Conservation (phyloP, 139 green algal species). For the Chlorella sp. region DNA sequence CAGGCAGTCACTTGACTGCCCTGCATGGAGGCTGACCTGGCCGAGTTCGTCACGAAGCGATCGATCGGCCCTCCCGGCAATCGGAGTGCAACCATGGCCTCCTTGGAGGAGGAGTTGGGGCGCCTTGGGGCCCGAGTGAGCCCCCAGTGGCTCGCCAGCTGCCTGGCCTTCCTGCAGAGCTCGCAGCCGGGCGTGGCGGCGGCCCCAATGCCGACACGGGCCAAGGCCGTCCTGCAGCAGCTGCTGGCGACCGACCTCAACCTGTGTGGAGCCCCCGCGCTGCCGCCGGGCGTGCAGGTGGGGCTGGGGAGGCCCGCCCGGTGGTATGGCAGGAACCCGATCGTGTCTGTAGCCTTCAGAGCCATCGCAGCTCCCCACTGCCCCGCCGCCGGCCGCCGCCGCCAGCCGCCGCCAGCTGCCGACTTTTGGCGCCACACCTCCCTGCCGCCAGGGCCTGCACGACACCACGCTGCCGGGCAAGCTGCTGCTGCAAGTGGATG, state of each 20-base stretch:
- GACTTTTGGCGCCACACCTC: background rate
- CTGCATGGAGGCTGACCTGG: too few species aligned
- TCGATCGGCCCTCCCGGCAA: too few species aligned
- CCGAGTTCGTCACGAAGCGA: too few species aligned
- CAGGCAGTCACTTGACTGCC: too few species aligned
- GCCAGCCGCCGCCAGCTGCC: background rate
- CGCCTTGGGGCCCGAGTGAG: background rate
- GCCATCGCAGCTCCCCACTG: too few species aligned
- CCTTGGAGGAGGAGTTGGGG: background rate
- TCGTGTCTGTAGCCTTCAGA: too few species aligned
- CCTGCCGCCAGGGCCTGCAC: conserved; percentile 56
- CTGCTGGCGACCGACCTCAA: conserved; percentile 22
- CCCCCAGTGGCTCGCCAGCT: conserved; percentile 5
- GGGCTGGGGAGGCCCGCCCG: too few species aligned
- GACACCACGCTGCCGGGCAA: conserved; percentile 55
- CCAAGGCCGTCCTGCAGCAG: conserved; percentile 19
- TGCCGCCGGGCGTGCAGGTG: conserved; percentile 25
- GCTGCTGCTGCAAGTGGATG: conserved; percentile 78
- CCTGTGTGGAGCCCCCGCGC: background rate
- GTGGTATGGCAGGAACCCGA: background rate
- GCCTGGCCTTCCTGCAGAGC: background rate
- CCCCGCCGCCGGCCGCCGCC: too few species aligned
- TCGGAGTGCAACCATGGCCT: background rate
- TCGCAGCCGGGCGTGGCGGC: too few species aligned
- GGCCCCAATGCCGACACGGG: too few species aligned